phyloP scores from a whole-genome alignment of 192 early-diverging fungal genomes.

The Pilaira anomala region DNA sequence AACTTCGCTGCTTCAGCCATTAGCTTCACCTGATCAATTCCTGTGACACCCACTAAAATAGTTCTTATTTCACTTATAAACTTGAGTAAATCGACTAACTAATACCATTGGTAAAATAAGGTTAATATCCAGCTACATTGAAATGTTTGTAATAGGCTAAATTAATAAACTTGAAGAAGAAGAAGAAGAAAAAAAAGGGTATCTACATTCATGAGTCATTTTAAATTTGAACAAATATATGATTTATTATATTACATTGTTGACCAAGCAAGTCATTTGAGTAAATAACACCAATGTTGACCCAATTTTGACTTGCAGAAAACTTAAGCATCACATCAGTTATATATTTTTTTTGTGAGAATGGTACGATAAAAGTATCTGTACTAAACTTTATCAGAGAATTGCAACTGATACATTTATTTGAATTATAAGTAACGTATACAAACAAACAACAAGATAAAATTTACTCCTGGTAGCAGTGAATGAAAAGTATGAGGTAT shows the following conservation, averaged over 20 bases:
- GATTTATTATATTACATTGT: conserved; percentile 33
- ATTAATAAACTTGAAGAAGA: conserved; percentile 1
- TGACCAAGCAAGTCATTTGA: conserved; percentile 39
- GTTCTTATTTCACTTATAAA: conserved; percentile 34
- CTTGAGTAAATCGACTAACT: conserved; percentile 25
- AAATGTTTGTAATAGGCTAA: conserved; percentile 24
- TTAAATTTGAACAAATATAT: neutral
- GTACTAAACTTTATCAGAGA: conserved; percentile 43
- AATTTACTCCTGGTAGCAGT: conserved; percentile 43
- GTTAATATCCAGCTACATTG: conserved; percentile 28
- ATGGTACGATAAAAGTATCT: conserved; percentile 47
- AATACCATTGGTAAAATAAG: conserved; percentile 36
- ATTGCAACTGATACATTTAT: conserved; percentile 24
- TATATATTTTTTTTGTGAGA: conserved; percentile 42
- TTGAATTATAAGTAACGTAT: neutral
- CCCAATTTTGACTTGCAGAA: conserved; percentile 40
- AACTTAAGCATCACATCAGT: conserved; percentile 43
- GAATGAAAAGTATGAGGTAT: conserved; percentile 51
- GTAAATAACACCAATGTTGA: conserved; percentile 41
- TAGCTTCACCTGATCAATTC: conserved; percentile 25
- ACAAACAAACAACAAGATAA: too few species aligned
- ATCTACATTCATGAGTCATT: too few species aligned
- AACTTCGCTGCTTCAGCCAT: conserved; percentile 37
- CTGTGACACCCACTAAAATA: conserved; percentile 38
- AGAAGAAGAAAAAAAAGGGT: neutral